Percentiles rank a stretch among this genome's conserved stretches.
phyloP scores from a whole-genome alignment of 2,329 filamentous ascomycete genomes.

The Hypomyces perniciosus region DNA sequence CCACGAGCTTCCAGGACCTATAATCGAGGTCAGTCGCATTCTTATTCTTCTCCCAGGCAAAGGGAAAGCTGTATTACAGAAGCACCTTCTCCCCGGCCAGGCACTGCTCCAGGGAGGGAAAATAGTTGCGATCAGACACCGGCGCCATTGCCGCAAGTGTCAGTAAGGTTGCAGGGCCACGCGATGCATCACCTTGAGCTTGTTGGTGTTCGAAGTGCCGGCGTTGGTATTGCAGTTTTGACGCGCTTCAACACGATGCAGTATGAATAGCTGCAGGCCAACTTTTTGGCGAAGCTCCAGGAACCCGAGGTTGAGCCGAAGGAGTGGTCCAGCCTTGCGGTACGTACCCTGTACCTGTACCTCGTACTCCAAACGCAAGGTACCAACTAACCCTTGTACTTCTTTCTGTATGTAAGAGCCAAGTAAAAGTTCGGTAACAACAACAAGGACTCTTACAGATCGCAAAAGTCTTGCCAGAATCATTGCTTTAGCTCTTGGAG shows the following conservation, averaged over 20 bases:
- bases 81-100: slow-evolving; percentile 73
- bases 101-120: slow-evolving; percentile 80
- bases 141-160: slow-evolving; percentile 62
- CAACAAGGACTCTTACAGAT: too few species aligned
- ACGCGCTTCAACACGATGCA: slow-evolving; percentile 7
- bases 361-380: too few species aligned
- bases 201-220: slow-evolving; percentile 20
- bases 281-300: slow-evolving; percentile 14
- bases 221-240: slow-evolving; percentile 17
- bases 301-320: slow-evolving; percentile 12
- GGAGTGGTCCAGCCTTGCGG: not conserved
- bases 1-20: slow-evolving; percentile 58
- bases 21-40: slow-evolving; percentile 19
- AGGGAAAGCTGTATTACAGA: slow-evolving; percentile 48
- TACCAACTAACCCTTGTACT: too few species aligned
- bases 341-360: too few species aligned
- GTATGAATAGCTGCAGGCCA: slow-evolving; percentile 10
- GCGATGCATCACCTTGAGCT: slow-evolving; percentile 33
- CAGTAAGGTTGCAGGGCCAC: slow-evolving; percentile 36
- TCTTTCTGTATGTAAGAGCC: too few species aligned
- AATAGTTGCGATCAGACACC: slow-evolving; percentile 64
- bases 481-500: too few species aligned
- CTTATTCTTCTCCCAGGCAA: slow-evolving; percentile 2
- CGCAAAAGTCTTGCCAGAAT: too few species aligned
- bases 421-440: too few species aligned